Evolutionary conservation across 495 filamentous ascomycete species (phyloP).

Genomic region (Endocarpon pusillum): DNA sequence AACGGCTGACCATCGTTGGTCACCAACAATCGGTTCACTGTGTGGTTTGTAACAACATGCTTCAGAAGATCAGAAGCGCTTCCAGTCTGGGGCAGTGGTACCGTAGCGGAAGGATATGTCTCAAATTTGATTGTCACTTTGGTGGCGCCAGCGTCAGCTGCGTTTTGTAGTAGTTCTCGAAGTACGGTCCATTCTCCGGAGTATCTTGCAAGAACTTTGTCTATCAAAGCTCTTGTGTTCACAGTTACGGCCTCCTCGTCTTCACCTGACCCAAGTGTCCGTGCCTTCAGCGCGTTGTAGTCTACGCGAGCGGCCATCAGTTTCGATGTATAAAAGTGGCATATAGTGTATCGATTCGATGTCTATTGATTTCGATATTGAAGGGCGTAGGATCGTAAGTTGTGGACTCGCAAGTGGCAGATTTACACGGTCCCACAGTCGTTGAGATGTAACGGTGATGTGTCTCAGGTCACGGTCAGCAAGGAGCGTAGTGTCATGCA

Average conservation of each 20-base stretch:
- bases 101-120: slow-evolving; percentile 58
- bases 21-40: slow-evolving; percentile 63
- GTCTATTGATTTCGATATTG: too few relatives aligned
- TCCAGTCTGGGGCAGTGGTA: slow-evolving; percentile 51
- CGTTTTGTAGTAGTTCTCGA: slow-evolving; percentile 93
- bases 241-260: slow-evolving; percentile 98
- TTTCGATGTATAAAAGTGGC: too few relatives aligned
- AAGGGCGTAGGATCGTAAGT: too few relatives aligned
- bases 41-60: slow-evolving; percentile 68
- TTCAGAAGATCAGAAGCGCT: slow-evolving; percentile 56
- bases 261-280: slow-evolving; percentile 66
- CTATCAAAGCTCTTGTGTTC: slow-evolving; percentile 89
- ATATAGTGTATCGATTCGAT: too few relatives aligned
- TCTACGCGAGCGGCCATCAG: slow-evolving; percentile 51
- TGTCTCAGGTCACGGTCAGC: too few relatives aligned
- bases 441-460: too few relatives aligned
- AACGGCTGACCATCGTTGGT: slow-evolving; percentile 84
- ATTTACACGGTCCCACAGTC: too few relatives aligned
- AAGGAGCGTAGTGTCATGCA: too few relatives aligned
- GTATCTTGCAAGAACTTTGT: slow-evolving; percentile 91
- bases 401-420: too few relatives aligned
- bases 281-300: slow-evolving; percentile 67
- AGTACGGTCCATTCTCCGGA: slow-evolving; percentile 81
- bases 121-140: slow-evolving; percentile 85
- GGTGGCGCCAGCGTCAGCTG: slow-evolving; percentile 81